phyloP scores from a whole-genome alignment of 2,329 filamentous ascomycete genomes.

The Mycosphaerella sp. region DNA sequence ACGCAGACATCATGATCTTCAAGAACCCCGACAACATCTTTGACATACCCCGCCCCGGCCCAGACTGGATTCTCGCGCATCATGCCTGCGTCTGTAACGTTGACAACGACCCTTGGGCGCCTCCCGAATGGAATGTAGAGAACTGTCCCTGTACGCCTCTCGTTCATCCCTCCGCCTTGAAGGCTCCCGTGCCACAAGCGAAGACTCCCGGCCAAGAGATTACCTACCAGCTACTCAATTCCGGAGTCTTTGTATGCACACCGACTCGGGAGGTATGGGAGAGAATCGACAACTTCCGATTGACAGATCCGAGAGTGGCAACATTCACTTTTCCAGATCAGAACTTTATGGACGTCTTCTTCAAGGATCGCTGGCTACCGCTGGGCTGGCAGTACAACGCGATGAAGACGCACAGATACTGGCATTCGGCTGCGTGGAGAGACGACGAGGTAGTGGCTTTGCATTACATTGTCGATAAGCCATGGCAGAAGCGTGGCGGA shows the following conservation, averaged over 20 bases:
- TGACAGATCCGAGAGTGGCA: conserved; percentile 36
- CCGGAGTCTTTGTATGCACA: conserved; percentile 47
- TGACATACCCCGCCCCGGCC: conserved; percentile 33
- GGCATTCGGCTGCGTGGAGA: conserved; percentile 47
- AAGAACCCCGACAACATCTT: conserved; percentile 44
- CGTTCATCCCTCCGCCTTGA: conserved; percentile 33
- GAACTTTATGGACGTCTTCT: conserved; percentile 48
- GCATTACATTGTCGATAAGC: conserved; percentile 53
- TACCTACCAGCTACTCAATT: conserved; percentile 44
- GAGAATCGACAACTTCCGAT: conserved; percentile 38
- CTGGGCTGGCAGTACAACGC: conserved; percentile 49
- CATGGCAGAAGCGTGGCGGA: conserved; percentile 43
- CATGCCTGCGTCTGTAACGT: conserved; percentile 50
- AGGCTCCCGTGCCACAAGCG: conserved; percentile 34
- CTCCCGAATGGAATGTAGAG: conserved; percentile 41
- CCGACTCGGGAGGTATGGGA: conserved; percentile 38
- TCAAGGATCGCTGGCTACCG: conserved; percentile 39
- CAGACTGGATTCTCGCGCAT: conserved; percentile 43
- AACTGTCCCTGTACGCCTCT: conserved; percentile 47
- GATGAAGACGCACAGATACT: conserved; percentile 50
- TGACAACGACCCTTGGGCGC: conserved; percentile 47
- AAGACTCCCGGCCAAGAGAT: conserved; percentile 29
- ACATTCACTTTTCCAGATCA: conserved; percentile 49
- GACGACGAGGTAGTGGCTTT: conserved; percentile 45
- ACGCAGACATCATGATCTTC: conserved; percentile 48